These are phyloP conservation scores for Ganoderma boninense DNA, from an alignment of 1,284 basidiomycete species.

Conservation along the genomic window DNA sequence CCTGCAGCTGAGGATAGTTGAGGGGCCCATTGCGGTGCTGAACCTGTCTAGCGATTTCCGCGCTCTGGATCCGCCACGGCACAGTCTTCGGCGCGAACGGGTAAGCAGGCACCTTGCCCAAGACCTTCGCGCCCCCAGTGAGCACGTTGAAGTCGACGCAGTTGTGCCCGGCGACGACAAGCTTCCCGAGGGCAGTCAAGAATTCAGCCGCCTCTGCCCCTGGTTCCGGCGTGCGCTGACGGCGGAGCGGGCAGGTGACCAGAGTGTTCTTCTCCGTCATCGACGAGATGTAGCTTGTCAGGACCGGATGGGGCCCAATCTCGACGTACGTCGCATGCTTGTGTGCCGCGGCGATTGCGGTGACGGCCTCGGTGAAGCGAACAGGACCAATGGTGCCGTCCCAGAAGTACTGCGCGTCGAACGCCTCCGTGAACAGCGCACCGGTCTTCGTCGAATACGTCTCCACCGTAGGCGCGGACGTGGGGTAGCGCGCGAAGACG, in stretches of 20 bases:
- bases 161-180: conserved; percentile 22
- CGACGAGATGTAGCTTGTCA: conserved; percentile 42
- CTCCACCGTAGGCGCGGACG: conserved; percentile 23
- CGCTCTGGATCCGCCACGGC: conserved; percentile 18
- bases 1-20: conserved; percentile 41
- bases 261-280: conserved; percentile 26
- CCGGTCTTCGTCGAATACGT: conserved; percentile 40
- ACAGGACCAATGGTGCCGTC: conserved; percentile 43
- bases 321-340: conserved; percentile 42
- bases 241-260: conserved; percentile 43
- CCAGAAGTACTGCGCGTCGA: conserved; percentile 47
- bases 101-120: conserved; percentile 12
- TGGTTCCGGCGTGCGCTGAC: conserved; percentile 30
- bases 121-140: conserved; percentile 13
- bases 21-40: conserved; percentile 42
- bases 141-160: conserved; percentile 26
- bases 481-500: conserved; percentile 38
- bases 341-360: conserved; percentile 28
- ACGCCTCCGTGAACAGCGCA: conserved; percentile 26
- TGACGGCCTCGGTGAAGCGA: conserved; percentile 38
- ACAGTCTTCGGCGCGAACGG: conserved; percentile 26
- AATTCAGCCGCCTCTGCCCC: conserved; percentile 15
- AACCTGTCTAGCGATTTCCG: conserved; percentile 23
- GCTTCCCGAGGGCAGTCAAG: conserved; percentile 22
- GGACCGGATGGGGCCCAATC: conserved; percentile 47